Evolutionary conservation across 768 basidiomycete species (phyloP).

Genomic region (Pholiota conissans): DNA sequence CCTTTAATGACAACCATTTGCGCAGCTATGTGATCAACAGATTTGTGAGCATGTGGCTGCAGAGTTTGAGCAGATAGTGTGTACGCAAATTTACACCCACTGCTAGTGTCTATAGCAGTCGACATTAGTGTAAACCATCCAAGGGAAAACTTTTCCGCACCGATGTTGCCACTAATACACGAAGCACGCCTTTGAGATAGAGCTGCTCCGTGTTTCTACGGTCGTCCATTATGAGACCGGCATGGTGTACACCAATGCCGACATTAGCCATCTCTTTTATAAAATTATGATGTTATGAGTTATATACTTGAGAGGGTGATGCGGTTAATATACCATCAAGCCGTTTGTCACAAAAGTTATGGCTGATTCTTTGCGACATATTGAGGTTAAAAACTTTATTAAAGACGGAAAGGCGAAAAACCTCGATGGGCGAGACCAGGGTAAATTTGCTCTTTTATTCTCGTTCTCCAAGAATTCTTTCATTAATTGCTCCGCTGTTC

Average conservation of each 20-base stretch:
- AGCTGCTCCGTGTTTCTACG: constrained; percentile 72
- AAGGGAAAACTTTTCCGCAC: constrained; percentile 39
- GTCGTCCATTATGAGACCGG: constrained; percentile 77
- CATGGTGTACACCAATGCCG: constrained; percentile 93
- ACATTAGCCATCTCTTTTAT: constrained; percentile 55
- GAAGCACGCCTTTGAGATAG: constrained; percentile 63
- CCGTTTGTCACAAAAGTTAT: constrained; percentile 65
- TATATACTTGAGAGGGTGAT: too few relatives aligned
- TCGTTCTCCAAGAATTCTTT: constrained; percentile 67
- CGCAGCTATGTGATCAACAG: constrained; percentile 56
- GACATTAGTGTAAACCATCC: constrained; percentile 3
- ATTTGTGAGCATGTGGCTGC: neutral
- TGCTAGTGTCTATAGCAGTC: constrained; percentile 71
- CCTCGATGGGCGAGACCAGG: constrained; percentile 70
- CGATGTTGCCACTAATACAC: constrained; percentile 80
- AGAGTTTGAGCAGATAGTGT: constrained; percentile 22
- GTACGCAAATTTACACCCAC: constrained; percentile 94
- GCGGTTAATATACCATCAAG: constrained; percentile 55
- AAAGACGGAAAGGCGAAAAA: constrained; percentile 22
- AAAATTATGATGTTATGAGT: too few relatives aligned
- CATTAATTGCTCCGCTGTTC: constrained; percentile 75
- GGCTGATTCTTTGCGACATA: constrained; percentile 47
- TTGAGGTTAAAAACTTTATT: neutral
- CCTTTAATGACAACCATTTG: constrained; percentile 94
- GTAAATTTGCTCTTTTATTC: constrained; percentile 47